Percentiles rank a stretch among this genome's conserved stretches.
phyloP scores from a whole-genome alignment of 345 rosid genomes.

The Trapa bicornis region DNA sequence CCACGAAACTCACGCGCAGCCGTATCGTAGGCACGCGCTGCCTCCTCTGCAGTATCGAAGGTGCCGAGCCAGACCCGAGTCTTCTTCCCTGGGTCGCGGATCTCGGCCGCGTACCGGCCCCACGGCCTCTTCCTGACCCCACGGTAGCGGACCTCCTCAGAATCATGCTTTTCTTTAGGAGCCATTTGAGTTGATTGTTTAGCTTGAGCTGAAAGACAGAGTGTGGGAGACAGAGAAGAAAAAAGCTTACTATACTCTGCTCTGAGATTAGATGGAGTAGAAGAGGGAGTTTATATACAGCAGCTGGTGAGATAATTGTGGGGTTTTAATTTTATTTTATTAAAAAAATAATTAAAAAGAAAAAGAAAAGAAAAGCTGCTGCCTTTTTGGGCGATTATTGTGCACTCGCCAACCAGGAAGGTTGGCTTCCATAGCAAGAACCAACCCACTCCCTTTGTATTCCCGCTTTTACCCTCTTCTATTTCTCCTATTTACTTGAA shows the following conservation, averaged over 20 bases:
- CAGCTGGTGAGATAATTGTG: background rate
- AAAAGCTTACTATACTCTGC: background rate
- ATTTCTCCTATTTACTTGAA: no score
- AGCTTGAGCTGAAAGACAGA: background rate
- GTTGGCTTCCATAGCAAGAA: slow-evolving; percentile 7
- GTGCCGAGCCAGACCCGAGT: slow-evolving; percentile 96
- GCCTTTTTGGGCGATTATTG: slow-evolving; percentile 17
- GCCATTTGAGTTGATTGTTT: slow-evolving; percentile 23
- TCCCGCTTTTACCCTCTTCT: background rate
- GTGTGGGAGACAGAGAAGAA: background rate
- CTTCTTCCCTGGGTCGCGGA: slow-evolving; percentile 86
- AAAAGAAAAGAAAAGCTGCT: slow-evolving; percentile 10
- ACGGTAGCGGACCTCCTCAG: slow-evolving; percentile 59
- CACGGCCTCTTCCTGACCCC: slow-evolving; percentile 92
- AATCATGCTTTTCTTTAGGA: slow-evolving; percentile 23
- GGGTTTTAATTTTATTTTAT: no score
- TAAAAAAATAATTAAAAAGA: background rate
- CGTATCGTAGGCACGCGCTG: slow-evolving; percentile 80
- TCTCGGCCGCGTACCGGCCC: slow-evolving; percentile 97
- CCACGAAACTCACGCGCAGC: slow-evolving; percentile 91
- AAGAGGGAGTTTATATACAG: background rate
- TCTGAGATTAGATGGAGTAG: background rate
- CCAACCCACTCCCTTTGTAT: background rate
- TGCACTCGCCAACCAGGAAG: slow-evolving; percentile 13
- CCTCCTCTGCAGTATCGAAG: slow-evolving; percentile 78